Percentiles rank a stretch among this genome's conserved stretches.
Evolutionary conservation across 2,329 filamentous ascomycete genomes (phyloP).

Genomic region (Penicillium sp.): DNA sequence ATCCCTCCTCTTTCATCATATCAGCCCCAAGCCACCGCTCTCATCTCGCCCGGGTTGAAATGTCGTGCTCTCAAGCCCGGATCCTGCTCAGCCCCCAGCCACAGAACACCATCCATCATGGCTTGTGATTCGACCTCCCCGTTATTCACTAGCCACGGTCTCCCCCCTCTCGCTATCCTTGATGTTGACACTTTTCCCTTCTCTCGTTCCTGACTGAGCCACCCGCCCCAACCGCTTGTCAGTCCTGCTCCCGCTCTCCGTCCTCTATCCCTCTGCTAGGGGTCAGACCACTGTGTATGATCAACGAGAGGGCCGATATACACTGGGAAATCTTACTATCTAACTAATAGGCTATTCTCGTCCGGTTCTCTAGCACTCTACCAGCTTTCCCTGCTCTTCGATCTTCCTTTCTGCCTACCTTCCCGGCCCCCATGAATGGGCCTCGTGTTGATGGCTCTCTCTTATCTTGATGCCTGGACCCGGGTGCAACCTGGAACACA

Average conservation of each 20-base stretch:
- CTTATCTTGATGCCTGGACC: constrained; percentile 9
- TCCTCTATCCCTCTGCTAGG: not conserved
- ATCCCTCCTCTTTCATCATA: constrained; percentile 2
- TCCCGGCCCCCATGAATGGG: constrained; percentile 10
- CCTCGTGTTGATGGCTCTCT: not conserved
- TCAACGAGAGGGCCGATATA: not conserved
- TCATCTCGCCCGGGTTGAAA: constrained; percentile 1
- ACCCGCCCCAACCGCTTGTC: constrained; percentile 6
- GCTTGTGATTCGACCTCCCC: constrained; percentile 18
- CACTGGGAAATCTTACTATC: not conserved
- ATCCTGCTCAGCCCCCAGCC: constrained; percentile 22
- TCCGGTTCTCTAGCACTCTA: constrained; percentile 6
- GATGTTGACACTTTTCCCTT: constrained; percentile 3
- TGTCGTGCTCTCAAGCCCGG: constrained; percentile 2
- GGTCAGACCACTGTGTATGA: not conserved
- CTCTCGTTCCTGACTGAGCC: not conserved
- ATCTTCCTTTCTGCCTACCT: constrained; percentile 9
- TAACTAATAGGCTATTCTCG: not conserved
- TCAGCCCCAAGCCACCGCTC: constrained; percentile 25
- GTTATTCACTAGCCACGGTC: constrained; percentile 22
- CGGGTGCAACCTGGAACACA: not conserved
- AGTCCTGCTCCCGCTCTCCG: not conserved
- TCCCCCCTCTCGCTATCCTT: not conserved
- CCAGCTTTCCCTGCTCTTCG: not conserved
- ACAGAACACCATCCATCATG: constrained; percentile 11